Base-by-base conservation (phyloP, 1,284 basidiomycete species). In the Boletus semigastroideus region DNA sequence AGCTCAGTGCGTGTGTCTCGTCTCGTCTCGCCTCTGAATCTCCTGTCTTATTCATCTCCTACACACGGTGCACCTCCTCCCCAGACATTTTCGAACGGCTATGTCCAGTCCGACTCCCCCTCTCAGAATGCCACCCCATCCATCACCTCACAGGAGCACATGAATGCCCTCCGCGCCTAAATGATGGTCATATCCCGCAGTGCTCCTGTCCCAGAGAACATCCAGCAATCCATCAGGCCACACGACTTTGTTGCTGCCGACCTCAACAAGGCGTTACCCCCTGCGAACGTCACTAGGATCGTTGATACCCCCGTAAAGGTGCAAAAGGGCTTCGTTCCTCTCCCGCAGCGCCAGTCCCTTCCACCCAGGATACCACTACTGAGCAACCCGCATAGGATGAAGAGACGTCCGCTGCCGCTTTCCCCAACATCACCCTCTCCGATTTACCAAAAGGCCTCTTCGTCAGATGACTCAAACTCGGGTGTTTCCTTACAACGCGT, bases 401-500 rank as follows among this genome's bases (percentile, higher is more conserved):
- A 58, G 77, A 80, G 19, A 7, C 49, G 1, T 53, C 66, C 4
- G 67, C 72, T 4, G 42, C 37, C 0, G 13, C 56, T 1, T 52
- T 48, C 17, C 42, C 68, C 17, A 59, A 69, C 17, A 66, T 78
- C 11, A 74, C 80, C 54, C 68, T 75, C 12, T 66, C 57, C 12
- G 81, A 86, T 57, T 67, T 85, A 52, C 82, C 86, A 25, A 85
- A 85, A 59, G 84, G 81, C 0, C 79, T 83, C 3, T 86, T 84
- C 66, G 76, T 92, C 41, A 59, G 87, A 93, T 66, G 86, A 96
- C 66, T 74, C 82, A 42, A 78, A 82, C 55, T 94, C 92, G 4
- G 80, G 85, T 46, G 86, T 98, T 53, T 96, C 96, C 96, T 1
- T 98, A 96, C 78, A 98, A 98, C 69, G 87, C 95, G n/a, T 97